These are phyloP conservation scores for Monosporascus sp. DNA, from an alignment of 2,329 filamentous ascomycete species.

Conservation along the genomic window DNA sequence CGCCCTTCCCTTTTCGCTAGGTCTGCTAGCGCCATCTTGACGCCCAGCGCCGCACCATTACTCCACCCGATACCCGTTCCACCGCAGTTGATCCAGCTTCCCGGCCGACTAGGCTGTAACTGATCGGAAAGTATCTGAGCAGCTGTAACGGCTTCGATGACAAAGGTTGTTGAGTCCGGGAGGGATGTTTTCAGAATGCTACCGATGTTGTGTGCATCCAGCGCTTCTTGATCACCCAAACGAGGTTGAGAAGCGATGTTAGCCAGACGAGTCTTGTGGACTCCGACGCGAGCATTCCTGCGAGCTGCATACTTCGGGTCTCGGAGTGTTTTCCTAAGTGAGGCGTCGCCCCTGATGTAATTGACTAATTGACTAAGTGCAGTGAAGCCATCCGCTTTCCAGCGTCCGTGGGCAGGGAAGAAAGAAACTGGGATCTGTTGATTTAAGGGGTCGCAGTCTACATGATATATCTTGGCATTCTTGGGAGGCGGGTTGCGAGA, in stretches of 20 bases:
- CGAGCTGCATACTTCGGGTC: constrained; percentile 27
- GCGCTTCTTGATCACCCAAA: constrained; percentile 11
- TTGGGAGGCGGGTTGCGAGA: constrained; percentile 54
- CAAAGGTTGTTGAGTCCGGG: constrained; percentile 56
- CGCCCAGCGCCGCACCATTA: constrained; percentile 68
- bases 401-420: constrained; percentile 46
- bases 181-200: constrained; percentile 14
- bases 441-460: constrained; percentile 64
- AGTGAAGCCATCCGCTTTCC: constrained; percentile 44
- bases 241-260: constrained; percentile 16
- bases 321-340: constrained; percentile 2
- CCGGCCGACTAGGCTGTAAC: constrained; percentile 60
- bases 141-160: constrained; percentile 73
- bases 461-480: constrained; percentile 55
- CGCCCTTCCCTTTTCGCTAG: constrained; percentile 39
- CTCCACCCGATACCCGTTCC: constrained; percentile 78
- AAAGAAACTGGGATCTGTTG: constrained; percentile 56
- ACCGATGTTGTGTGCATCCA: constrained; percentile 20
- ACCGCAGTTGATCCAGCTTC: constrained; percentile 76
- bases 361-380: constrained; percentile 28
- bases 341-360: constrained; percentile 13
- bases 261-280: constrained; percentile 15
- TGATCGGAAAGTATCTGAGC: constrained; percentile 64
- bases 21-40: constrained; percentile 63
- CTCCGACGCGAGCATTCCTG: constrained; percentile 3